phyloP scores from a whole-genome alignment of 768 basidiomycete species.

The Lactarius akahatsu region DNA sequence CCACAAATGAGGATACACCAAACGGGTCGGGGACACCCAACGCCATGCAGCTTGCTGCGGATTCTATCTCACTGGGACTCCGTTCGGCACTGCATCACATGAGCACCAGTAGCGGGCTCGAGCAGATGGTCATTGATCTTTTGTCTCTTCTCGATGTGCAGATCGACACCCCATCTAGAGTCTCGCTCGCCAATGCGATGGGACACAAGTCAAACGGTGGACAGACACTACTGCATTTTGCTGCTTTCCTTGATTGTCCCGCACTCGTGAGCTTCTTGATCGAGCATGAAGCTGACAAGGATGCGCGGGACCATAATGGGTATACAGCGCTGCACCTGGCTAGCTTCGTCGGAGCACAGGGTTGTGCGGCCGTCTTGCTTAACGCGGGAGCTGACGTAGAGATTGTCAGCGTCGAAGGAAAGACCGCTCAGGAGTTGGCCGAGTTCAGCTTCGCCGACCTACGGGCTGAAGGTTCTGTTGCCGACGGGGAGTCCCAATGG shows the following conservation, averaged over 20 bases:
- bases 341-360: slow-evolving; percentile 58
- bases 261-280: slow-evolving; percentile 72
- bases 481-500: slow-evolving; percentile 59
- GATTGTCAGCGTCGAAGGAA: slow-evolving; percentile 70
- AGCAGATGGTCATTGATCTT: slow-evolving; percentile 72
- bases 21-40: slow-evolving; percentile 20
- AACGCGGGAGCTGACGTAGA: slow-evolving; percentile 77
- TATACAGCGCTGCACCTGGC: slow-evolving; percentile 90
- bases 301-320: slow-evolving; percentile 85
- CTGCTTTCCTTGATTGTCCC: slow-evolving; percentile 74
- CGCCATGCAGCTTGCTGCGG: slow-evolving; percentile 49
- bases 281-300: slow-evolving; percentile 69
- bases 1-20: slow-evolving; percentile 54
- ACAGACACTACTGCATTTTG: slow-evolving; percentile 88
- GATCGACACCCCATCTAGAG: slow-evolving; percentile 42
- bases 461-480: slow-evolving; percentile 32
- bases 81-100: slow-evolving; percentile 58
- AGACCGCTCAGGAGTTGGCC: slow-evolving; percentile 64
- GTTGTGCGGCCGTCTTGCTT: slow-evolving; percentile 67
- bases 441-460: slow-evolving; percentile 46
- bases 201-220: slow-evolving; percentile 69
- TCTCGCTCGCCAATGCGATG: slow-evolving; percentile 55
- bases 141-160: slow-evolving; percentile 73
- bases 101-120: slow-evolving; percentile 62
- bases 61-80: slow-evolving; percentile 49